Evolutionary conservation across 805 yeast genomes (phyloP).

Genomic region (Teunomyces barrocoloradensis): DNA sequence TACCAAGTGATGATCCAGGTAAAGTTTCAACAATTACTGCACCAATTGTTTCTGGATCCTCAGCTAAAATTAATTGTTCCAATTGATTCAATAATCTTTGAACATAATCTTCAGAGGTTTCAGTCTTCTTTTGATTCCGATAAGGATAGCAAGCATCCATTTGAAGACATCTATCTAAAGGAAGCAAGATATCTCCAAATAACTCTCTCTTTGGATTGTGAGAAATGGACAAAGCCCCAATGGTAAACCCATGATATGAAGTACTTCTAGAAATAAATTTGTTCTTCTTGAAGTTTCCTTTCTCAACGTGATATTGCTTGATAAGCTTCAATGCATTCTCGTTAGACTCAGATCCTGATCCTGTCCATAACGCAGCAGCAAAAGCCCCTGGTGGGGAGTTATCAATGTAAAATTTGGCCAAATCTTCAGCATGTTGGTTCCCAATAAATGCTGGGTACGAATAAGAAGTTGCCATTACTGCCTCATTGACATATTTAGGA

Average conservation of each 20-base stretch:
- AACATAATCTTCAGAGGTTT: constrained; percentile 20
- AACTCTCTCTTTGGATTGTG: constrained; percentile 15
- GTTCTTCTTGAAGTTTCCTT: constrained; percentile 19
- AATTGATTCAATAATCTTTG: constrained; percentile 19
- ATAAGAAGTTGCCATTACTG: constrained; percentile 20
- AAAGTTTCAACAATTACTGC: constrained; percentile 25
- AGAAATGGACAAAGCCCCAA: constrained; percentile 25
- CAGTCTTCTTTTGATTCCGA: constrained; percentile 24
- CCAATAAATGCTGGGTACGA: constrained; percentile 23
- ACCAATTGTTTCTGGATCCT: constrained; percentile 29
- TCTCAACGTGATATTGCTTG: constrained; percentile 25
- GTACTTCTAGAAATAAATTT: constrained; percentile 25
- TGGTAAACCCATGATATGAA: constrained; percentile 28
- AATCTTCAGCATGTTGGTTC: constrained; percentile 22
- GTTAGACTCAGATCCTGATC: constrained; percentile 31
- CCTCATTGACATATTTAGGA: constrained; percentile 17
- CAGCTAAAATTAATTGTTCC: constrained; percentile 22
- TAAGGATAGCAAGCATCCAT: constrained; percentile 25
- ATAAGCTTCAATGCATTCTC: constrained; percentile 27
- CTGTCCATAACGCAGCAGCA: constrained; percentile 39
- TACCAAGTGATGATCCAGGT: constrained; percentile 28
- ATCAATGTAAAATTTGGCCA: constrained; percentile 28
- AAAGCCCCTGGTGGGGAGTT: constrained; percentile 45
- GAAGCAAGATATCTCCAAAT: constrained; percentile 22
- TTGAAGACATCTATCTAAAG: constrained; percentile 17